Base-by-base conservation (phyloP, 2,329 filamentous ascomycete genomes). In the Diaporthe humulicola region DNA sequence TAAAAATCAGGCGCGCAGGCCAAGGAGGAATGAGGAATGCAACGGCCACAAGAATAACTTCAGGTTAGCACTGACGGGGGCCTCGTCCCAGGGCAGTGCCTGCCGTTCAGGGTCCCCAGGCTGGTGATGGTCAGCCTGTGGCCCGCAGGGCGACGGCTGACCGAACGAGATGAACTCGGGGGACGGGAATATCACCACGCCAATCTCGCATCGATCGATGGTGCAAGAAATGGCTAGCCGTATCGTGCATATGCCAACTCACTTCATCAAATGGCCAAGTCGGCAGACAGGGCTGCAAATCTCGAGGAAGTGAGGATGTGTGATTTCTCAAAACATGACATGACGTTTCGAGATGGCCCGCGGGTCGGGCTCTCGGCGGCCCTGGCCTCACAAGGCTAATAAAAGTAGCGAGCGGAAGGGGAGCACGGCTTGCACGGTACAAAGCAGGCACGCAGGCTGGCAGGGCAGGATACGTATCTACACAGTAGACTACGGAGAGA, bases 261-360 rank as follows among this genome's bases (percentile, higher is more conserved):
- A 40, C 22, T 54, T 30, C 64, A 28, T 17, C n/a, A 22, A 30
- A 36, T n/a, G 64, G 48, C 64, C 19, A 22, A 25, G 48, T 40
- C 33, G 48, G 64, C 33, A 69, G 15, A 15, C 10, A 52, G n/a
- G 64, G 64, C 22, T 25, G 48, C 64, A 69, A 69, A 69, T 69
- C 33, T 69, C 48, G 48, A 54, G 48, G 33, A 69, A 28, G 64
- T 69, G 45, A 69, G 64, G 48, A 69, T 69, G 64, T 69, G 64
- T 40, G 19, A 28, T 72, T 72, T 61, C 38, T 50, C 28, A n/a
- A 48, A 64, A 54, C 48, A 54, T 57, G 66, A 71, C 56, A 71
- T 71, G 73, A 74, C 73, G 73, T 74, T 74, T 54, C 22, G 66
- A 74, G 56, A 64, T 61, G 33, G 54, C 60, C 60, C 58, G 70